Evolutionary conservation across 2,329 filamentous ascomycete genomes (phyloP), one percentile per base, ranked within the genome.

Genomic region (Aspergillus texensis): DNA sequence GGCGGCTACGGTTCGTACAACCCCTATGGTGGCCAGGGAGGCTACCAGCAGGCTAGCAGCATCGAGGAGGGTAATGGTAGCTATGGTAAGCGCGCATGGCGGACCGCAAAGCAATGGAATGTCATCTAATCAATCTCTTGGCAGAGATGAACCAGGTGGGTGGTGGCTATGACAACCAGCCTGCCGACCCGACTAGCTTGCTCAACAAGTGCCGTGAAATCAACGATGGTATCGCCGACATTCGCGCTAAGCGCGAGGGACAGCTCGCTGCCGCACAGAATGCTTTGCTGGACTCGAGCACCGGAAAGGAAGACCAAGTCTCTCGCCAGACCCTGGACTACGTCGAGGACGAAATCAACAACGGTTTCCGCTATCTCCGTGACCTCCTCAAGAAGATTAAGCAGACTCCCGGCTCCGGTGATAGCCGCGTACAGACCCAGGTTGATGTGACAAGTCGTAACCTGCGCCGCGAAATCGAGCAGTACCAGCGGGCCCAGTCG

Each of bases 161-260:
- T 57, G 68, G 66, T 57, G 61, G 64, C 39, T 58, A 71, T 46
- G 73, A 72, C 10, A 36, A 16, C 43, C 65, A 68, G 41, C 64
- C 68, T 41, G 73, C 79, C 70, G 87, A 93, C 77, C 88, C 91
- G 50, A 93, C 92, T 75, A 87, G 87, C 62, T 91, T 96, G 69
- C 85, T 97, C 64, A 92, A 96, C 80, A 90, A 95, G 77, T 95
- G 92, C 80, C 87, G 88, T 63, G 88, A 92, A 53, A 91, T 97
- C 75, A 90, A 93, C 76, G 83, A 86, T 63, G 90, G 89, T 48
- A 91, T 97, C 72, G 86, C 91, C 66, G 83, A 88, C 63, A 87
- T 97, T 72, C 88, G 93, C 73, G 80, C 81, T 66, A 91, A 91
- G 69, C 70, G 76, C 57, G 74, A 78, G 64, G 67, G 70, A 14